Base-by-base conservation (phyloP, 371 early-diverging fungal genomes). In the Mucor irregularis region DNA sequence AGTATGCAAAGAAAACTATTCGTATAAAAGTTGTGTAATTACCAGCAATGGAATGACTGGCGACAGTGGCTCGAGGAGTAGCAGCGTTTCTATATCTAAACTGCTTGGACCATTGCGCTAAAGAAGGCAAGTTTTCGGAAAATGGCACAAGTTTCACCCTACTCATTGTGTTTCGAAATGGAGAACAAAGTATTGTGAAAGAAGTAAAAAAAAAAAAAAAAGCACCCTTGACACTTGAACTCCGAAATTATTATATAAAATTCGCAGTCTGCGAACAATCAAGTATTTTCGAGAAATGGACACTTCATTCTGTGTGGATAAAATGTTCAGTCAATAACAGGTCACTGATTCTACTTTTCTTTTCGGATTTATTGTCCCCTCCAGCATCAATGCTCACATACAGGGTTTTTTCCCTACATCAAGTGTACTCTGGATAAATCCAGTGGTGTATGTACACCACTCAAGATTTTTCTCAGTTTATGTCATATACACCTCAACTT, bases 91-190 rank as follows among this genome's bases (percentile, higher is more conserved):
- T 61, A 33, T 33, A 29, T 44, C 53, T 49, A 34, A 61, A 61
- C 1, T 8, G 1, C 19, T 61, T 61, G 22, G 44, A 35, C 61
- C 61, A 61, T 54, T 61, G 55, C 14, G 44, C 19, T 11, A 42
- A 16, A 3, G 43, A 28, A 22, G 61, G 61, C 16, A 61, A 13
- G 4, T 54, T 55, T 26, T 49, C 37, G 9, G 34, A 48, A 19
- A 42, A 42, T 7, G 30, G 29, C 1, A 16, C 14, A 10, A 45
- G 17, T 21, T 45, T 54, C 3, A 26, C 10, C 48, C 25, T 56
- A 31, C 46, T 55, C 55, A 55, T 53, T 45, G 16, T 46, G 17
- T 46, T 4, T 4, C 22, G 11, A 42, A 42, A 19, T 24, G 25
- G 22, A 22, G 42, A 13, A 11, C 21, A 21, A 22, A 16, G 13